Percentiles rank a stretch among this genome's conserved stretches.
These are phyloP conservation scores for Rhizopogon parksii DNA, from an alignment of 1,284 basidiomycete genomes.

Conservation along the genomic window DNA sequence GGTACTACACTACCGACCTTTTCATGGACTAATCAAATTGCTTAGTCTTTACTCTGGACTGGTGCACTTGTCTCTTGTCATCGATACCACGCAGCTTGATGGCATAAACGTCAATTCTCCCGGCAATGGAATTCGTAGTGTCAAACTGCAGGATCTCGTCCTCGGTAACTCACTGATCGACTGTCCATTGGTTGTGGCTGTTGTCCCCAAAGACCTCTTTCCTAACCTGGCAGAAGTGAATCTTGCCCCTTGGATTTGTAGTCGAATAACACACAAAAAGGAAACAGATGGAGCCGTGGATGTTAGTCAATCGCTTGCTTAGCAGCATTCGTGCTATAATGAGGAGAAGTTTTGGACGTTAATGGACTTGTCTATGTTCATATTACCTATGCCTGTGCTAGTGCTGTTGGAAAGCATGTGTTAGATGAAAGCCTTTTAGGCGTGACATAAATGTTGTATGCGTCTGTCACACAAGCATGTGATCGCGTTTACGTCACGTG, in stretches of 20 bases:
- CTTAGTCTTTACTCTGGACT: constrained; percentile 10
- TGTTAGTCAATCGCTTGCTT: neutral
- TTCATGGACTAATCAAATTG: constrained; percentile 13
- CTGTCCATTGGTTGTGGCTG: constrained; percentile 11
- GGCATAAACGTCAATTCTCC: neutral
- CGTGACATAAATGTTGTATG: neutral
- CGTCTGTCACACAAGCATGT: neutral
- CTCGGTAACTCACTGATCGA: constrained; percentile 19
- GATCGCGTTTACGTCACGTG: neutral
- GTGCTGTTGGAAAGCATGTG: neutral
- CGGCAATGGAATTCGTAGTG: neutral
- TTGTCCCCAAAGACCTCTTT: constrained; percentile 12
- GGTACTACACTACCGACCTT: constrained; percentile 14
- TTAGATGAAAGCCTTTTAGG: too few relatives aligned
- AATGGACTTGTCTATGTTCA: neutral
- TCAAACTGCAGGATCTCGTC: constrained; percentile 12
- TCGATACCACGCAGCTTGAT: constrained; percentile 10
- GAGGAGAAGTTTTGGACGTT: neutral
- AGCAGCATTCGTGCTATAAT: neutral
- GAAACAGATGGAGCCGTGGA: neutral
- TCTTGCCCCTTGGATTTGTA: constrained; percentile 16
- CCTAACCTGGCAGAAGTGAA: constrained; percentile 19
- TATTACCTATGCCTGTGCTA: neutral
- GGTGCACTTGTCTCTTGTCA: constrained; percentile 17
- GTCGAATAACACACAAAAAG: too few relatives aligned